Conservation (phyloP, 1,139 yeast species). For the Dujonia santamariae region DNA sequence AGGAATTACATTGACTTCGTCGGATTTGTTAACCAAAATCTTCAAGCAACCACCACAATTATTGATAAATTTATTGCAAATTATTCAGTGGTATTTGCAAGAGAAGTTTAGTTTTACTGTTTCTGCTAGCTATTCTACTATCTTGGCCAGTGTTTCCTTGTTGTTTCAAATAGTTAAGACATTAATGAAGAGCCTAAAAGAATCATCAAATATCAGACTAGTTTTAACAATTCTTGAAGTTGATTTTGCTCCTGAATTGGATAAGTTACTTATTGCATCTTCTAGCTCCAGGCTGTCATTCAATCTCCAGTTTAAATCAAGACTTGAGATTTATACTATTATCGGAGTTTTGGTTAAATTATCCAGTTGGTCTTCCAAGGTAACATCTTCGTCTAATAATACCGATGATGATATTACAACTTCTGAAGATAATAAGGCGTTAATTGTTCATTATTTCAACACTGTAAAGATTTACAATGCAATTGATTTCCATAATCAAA, state of each 20-base stretch:
- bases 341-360: slow-evolving; percentile 1
- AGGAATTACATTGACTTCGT: slow-evolving; percentile 3
- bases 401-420: slow-evolving; percentile 23
- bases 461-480: slow-evolving; percentile 13
- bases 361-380: slow-evolving; percentile 1
- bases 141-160: slow-evolving; percentile 17
- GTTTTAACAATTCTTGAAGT: slow-evolving; percentile 10
- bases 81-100: slow-evolving; percentile 6
- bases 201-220: slow-evolving; percentile 5
- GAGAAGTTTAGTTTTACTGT: slow-evolving; percentile 4
- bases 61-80: slow-evolving; percentile 1
- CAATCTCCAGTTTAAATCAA: slow-evolving; percentile 16
- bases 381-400: slow-evolving; percentile 10
- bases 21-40: slow-evolving; percentile 3
- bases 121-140: slow-evolving; percentile 17
- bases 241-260: slow-evolving; percentile 23
- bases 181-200: slow-evolving; percentile 17
- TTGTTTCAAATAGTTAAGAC: slow-evolving; percentile 24
- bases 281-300: slow-evolving; percentile 2
- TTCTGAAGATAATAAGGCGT: slow-evolving; percentile 2
- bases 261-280: slow-evolving; percentile 13
- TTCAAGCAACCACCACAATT: slow-evolving; percentile 1
- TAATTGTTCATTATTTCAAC: slow-evolving; percentile 16
- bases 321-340: slow-evolving; percentile 7
- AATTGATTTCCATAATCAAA: slow-evolving; percentile 13